Percentiles rank a stretch among this genome's conserved stretches.
These are phyloP conservation scores for Calycina herbarum DNA, from an alignment of 2,329 filamentous ascomycete genomes.

Conservation along the genomic window DNA sequence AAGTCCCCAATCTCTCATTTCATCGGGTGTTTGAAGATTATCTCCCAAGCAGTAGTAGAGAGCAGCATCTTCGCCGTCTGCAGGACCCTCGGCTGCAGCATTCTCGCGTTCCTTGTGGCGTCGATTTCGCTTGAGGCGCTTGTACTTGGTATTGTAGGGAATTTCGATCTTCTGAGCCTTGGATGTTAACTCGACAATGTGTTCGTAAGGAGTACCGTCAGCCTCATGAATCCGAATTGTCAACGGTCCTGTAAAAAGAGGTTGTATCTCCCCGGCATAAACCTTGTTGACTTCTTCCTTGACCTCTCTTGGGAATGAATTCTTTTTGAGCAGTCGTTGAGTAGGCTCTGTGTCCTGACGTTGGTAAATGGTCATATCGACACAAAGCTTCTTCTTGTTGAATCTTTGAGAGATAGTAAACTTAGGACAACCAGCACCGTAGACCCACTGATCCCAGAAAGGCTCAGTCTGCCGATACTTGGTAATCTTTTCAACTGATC, in stretches of 20 bases:
- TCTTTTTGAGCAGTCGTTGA: conserved; percentile 60
- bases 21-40: conserved; percentile 78
- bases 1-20: conserved; percentile 79
- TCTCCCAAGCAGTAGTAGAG: conserved; percentile 91
- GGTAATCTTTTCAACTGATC: conserved; percentile 82
- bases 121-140: conserved; percentile 86
- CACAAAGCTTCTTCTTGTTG: conserved; percentile 95
- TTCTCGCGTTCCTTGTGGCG: conserved; percentile 76
- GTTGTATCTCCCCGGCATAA: conserved; percentile 67
- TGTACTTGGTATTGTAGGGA: conserved; percentile 99
- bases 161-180: conserved; percentile 85
- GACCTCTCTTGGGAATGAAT: conserved; percentile 79
- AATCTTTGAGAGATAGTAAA: conserved; percentile 87
- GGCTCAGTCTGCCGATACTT: conserved; percentile 77
- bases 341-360: conserved; percentile 52
- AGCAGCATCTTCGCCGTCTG: conserved; percentile 73
- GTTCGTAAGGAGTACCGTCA: conserved; percentile 96
- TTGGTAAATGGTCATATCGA: conserved; percentile 88
- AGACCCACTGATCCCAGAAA: conserved; percentile 94
- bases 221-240: conserved; percentile 97
- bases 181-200: conserved; percentile 94
- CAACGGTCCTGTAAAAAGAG: conserved; percentile 93
- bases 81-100: conserved; percentile 61
- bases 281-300: conserved; percentile 75
- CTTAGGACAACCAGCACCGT: conserved; percentile 81